Evolutionary conservation across 176 grass and related monocot genomes (phyloP).

Genomic region (Calamus simplicifolius): DNA sequence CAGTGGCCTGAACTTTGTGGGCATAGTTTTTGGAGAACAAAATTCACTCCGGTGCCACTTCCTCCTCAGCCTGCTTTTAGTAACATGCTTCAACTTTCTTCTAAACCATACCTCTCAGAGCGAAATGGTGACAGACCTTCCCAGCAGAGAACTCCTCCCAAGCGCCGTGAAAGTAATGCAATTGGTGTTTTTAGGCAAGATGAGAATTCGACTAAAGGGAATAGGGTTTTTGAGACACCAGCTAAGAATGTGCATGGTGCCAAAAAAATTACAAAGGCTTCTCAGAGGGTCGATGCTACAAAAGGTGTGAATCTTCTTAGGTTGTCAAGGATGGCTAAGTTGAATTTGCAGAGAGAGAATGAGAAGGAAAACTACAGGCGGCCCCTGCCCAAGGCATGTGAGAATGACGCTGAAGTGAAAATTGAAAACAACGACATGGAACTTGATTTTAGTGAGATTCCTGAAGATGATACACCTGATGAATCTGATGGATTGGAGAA

Average conservation of each 20-base stretch:
- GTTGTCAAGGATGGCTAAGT: constrained; percentile 86
- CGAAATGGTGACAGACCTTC: constrained; percentile 68
- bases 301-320: constrained; percentile 84
- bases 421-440: constrained; percentile 94
- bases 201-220: constrained; percentile 44
- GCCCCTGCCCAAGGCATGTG: constrained; percentile 40
- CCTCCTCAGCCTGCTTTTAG: constrained; percentile 73
- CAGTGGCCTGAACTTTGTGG: constrained; percentile 89
- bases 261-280: constrained; percentile 51
- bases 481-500: constrained; percentile 63
- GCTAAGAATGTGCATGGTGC: constrained; percentile 63
- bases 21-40: constrained; percentile 84
- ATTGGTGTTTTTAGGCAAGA: constrained; percentile 33
- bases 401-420: constrained; percentile 61
- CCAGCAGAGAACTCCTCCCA: constrained; percentile 55
- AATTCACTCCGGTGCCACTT: constrained; percentile 37
- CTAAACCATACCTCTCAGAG: constrained; percentile 44
- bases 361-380: constrained; percentile 92
- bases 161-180: constrained; percentile 36
- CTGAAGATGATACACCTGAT: constrained; percentile 63
- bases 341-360: constrained; percentile 88
- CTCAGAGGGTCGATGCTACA: constrained; percentile 37
- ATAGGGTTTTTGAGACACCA: constrained; percentile 44
- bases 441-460: constrained; percentile 90
- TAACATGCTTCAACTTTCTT: constrained; percentile 52